These are phyloP conservation scores for Boletus sensibilis DNA, from an alignment of 768 basidiomycete genomes.

Conservation along the genomic window DNA sequence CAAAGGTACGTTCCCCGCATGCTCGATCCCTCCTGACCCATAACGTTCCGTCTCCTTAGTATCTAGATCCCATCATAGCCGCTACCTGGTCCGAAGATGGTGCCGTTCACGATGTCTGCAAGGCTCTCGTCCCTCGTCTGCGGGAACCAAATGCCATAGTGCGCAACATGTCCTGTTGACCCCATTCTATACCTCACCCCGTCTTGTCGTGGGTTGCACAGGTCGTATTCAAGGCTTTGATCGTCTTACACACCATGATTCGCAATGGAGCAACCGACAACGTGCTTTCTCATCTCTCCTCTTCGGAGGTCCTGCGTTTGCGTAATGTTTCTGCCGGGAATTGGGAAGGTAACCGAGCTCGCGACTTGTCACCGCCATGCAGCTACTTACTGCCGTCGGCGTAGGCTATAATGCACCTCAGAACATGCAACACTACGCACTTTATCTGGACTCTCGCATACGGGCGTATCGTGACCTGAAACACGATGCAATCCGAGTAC, in stretches of 20 bases:
- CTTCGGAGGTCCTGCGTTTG: slow-evolving; percentile 77
- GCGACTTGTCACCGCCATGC: not conserved
- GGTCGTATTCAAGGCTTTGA: slow-evolving; percentile 97
- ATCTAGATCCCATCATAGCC: slow-evolving; percentile 93
- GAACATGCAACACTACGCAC: slow-evolving; percentile 84
- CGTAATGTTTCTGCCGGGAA: slow-evolving; percentile 75
- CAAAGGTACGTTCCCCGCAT: slow-evolving; percentile 61
- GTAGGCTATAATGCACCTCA: slow-evolving; percentile 83
- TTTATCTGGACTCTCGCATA: slow-evolving; percentile 87
- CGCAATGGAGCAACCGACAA: slow-evolving; percentile 96
- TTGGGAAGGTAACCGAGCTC: slow-evolving; percentile 74
- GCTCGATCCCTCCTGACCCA: not conserved
- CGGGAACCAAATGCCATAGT: slow-evolving; percentile 92
- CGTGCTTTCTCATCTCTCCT: slow-evolving; percentile 78
- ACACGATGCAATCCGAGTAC: slow-evolving; percentile 91
- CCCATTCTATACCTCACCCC: not conserved
- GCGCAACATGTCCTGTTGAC: slow-evolving; percentile 30
- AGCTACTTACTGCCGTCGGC: not conserved
- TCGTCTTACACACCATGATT: slow-evolving; percentile 95
- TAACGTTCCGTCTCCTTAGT: slow-evolving; percentile 46
- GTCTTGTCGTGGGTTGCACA: slow-evolving; percentile 29
- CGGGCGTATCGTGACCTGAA: slow-evolving; percentile 86
- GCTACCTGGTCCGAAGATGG: slow-evolving; percentile 98
- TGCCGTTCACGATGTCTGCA: slow-evolving; percentile 89
- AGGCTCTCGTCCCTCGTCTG: slow-evolving; percentile 78